Base-by-base conservation (phyloP, 2,329 filamentous ascomycete species). In the Parafenestella ontariensis region DNA sequence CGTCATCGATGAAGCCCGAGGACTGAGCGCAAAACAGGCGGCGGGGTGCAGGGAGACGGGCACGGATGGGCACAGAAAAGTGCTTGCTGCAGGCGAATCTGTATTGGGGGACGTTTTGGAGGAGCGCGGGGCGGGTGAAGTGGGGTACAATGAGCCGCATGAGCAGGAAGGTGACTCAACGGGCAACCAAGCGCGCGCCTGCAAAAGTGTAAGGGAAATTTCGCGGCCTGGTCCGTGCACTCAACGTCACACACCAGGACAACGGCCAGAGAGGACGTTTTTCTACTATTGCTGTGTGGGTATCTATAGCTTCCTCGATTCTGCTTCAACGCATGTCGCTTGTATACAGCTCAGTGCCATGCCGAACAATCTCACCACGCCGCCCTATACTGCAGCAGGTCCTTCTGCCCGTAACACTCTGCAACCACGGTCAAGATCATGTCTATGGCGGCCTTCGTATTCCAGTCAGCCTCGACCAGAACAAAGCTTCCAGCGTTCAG, bases 401-500 rank as follows among this genome's bases (percentile, higher is more conserved):
- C 94, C 61, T 89, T 83, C 77, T 98, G 94, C 1, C 94, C 92
- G 76, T 93, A 98, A 62, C 90, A 87, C 76, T 96, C 92, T 65
- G 92, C 93, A 43, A 90, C 88, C 31, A 97, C 83, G 0, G 91
- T 95, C 63, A 97, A 80, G 48, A 97, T 91, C 91, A 96, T 96
- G 76, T 96, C 93, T 29, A 97, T 81, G 36, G 92, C 92, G n/a
- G 87, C 89, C 24, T 85, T 81, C 1, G 73, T 77, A 48, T 77
- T 76, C 28, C 64, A 57, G 20, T 69, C 79, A 81, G 82, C 71
- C 83, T 85, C 66, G 28, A 46, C 49, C 36, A 54, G 34, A 26
- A 21, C 50, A 24, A 33, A 17, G 13, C 37, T 48, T 15, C 40
- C 47, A n/a, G 18, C 13, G 10, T 23, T 17, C 28, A 3, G 18